phyloP scores from a whole-genome alignment of 495 filamentous ascomycete genomes.

The Bryoglossum gracile region DNA sequence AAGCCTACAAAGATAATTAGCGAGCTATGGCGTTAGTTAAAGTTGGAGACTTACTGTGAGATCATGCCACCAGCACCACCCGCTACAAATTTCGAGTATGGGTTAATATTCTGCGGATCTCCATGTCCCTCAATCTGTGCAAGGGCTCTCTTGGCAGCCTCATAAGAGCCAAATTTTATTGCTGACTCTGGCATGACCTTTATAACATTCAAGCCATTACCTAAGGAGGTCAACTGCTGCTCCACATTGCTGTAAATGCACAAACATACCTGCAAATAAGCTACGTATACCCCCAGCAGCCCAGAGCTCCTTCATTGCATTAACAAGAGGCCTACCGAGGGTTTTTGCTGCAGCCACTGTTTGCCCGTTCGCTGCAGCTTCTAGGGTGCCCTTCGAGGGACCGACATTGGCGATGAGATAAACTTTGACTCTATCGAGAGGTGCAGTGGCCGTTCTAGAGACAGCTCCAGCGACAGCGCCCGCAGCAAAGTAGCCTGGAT shows the following conservation, averaged over 20 bases:
- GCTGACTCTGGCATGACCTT: slow-evolving; percentile 99
- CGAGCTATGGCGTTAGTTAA: slow-evolving; percentile 17
- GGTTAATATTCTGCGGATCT: slow-evolving; percentile 69
- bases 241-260: slow-evolving; percentile 10
- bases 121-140: slow-evolving; percentile 82
- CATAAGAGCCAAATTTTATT: slow-evolving; percentile 94
- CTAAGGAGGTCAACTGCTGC: slow-evolving; percentile 42
- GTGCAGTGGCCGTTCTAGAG: slow-evolving; percentile 88
- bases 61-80: slow-evolving; percentile 87
- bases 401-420: slow-evolving; percentile 91
- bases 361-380: slow-evolving; percentile 56
- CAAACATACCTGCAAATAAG: slow-evolving; percentile 79
- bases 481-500: slow-evolving; percentile 79
- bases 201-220: slow-evolving; percentile 91
- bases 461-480: slow-evolving; percentile 88
- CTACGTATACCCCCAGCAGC: slow-evolving; percentile 80
- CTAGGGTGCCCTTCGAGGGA: slow-evolving; percentile 31
- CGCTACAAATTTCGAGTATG: slow-evolving; percentile 77
- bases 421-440: slow-evolving; percentile 93
- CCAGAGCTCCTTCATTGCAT: slow-evolving; percentile 72
- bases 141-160: slow-evolving; percentile 84
- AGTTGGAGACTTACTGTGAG: slow-evolving; percentile 59
- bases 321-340: slow-evolving; percentile 58
- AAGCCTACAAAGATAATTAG: slow-evolving; percentile 46
- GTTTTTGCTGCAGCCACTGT: slow-evolving; percentile 58